A percentile compares a stretch with the other conserved stretches of the same genome.
Evolutionary conservation across 345 rosid genomes (phyloP).

Genomic region (Odontarrhena argentea): DNA sequence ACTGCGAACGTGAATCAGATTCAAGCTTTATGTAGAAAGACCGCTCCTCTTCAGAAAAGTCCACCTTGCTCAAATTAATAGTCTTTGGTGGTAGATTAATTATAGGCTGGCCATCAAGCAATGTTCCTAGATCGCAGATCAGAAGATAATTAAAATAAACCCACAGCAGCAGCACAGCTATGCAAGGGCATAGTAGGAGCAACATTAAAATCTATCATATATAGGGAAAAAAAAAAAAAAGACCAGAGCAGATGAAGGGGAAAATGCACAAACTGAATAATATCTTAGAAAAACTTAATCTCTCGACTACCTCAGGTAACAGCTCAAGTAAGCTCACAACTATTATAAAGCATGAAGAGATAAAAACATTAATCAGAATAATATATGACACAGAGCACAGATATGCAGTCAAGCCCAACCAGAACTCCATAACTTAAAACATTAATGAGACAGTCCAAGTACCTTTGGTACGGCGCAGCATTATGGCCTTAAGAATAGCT

Average conservation of each 20-base stretch:
- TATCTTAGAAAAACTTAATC: conserved; percentile 6
- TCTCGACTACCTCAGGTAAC: conserved; percentile 20
- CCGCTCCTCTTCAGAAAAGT: conserved; percentile 82
- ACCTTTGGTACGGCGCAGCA: conserved; percentile 99
- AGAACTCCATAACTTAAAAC: conserved; percentile 1
- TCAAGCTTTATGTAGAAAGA: conserved; percentile 82
- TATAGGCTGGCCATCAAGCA: conserved; percentile 87
- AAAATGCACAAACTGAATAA: conserved; percentile 1
- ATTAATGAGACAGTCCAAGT: conserved; percentile 32
- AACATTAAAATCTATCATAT: conserved; percentile 1
- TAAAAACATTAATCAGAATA: conserved; percentile 6
- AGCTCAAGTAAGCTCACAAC: conserved; percentile 21
- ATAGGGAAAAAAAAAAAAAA: background rate
- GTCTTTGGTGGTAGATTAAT: conserved; percentile 81
- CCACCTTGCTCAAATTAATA: conserved; percentile 61
- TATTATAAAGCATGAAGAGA: background rate
- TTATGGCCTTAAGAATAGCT: conserved; percentile 79
- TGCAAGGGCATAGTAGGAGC: conserved; percentile 11
- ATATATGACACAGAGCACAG: background rate
- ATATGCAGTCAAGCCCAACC: conserved; percentile 20
- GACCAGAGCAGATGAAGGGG: conserved; percentile 14
- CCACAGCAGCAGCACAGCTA: conserved; percentile 24
- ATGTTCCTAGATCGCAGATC: conserved; percentile 59
- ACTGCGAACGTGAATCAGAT: conserved; percentile 74
- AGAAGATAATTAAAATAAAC: conserved; percentile 31